Evolutionary conservation across 768 basidiomycete genomes (phyloP), one percentile per base, ranked within the genome.

Genomic region (Nevesoporus exiguus): DNA sequence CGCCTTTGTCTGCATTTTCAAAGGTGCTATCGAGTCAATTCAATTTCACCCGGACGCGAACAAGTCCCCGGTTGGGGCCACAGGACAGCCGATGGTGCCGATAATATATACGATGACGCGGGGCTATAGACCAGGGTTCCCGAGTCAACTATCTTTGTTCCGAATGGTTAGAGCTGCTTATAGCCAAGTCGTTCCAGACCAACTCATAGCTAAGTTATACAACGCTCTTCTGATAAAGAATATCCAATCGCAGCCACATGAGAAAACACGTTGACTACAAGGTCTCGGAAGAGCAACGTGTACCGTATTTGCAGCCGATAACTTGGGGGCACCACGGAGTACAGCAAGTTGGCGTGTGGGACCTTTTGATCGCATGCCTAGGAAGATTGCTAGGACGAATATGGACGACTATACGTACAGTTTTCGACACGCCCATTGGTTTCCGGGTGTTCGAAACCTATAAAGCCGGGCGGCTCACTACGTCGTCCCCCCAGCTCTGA

Each of bases 291-390:
- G 47, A 1, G 49, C 54, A 67, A 58, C 63, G 58, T 68, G 63
- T 44, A 54, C 37, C 51, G n/a, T n/a, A 33, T 33, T 49, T 45
- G 19, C 30, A 44, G 42, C 54, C 47, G 58, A 51, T 53, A 56
- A 46, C 43, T 63, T 57, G 63, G 34, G 58, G 43, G 57, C 46
- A 56, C 51, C 56, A 53, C 47, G 52, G 51, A 67, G 52, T 51
- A 71, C 67, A 65, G 67, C 61, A 69, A 54, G 55, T 50, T 52
- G 51, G 54, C 51, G 58, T 61, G 63, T 69, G 70, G 51, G 53
- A 62, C 66, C 55, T 42, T 61, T 52, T 61, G 54, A 70, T 61
- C 57, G 55, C 58, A 55, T 54, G 53, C 34, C 57, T 52, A 51
- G 50, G 41, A 65, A 62, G 55, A 54, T 55, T 55, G 39, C 63